Evolutionary conservation across 139 green algal species (phyloP), one percentile per base, ranked within the genome.

Genomic region (Micromonas commoda): DNA sequence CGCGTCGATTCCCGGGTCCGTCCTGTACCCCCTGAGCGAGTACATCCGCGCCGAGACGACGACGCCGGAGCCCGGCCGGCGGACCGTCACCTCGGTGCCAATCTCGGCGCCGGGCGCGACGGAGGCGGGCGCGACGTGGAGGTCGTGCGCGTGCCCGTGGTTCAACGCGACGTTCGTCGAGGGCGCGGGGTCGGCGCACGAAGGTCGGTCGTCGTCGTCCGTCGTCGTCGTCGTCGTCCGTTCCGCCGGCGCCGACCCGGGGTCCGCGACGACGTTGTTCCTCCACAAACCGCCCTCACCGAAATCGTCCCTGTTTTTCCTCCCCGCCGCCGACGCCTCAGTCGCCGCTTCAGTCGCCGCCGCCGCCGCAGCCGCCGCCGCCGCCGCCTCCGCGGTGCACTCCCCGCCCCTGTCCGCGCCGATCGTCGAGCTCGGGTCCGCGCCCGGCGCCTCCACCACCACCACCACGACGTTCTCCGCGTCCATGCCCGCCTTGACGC

Each of bases 401-500:
- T 57, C 45, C 9, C 45, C 45, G 45, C 45, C 45, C 16, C 45
- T 57, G 45, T 57, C 45, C 45, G 45, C 45, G 45, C 45, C 45
- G 9, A 57, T 16, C 45, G 45, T 16, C 9, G 9, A 9, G 45
- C 45, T 9, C 9, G 9, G 9, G 45, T 57, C 45, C 9, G 9
- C 45, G 45, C 16, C 45, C 45, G 45, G 45, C 45, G 9, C 45
- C 45, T 75, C 38, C 1, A 75, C 23, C 0, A 28, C 53, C 2
- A 75, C 68, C 34, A 75, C 33, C 37, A 75, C 68, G 21, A 75
- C 68, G 37, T 61, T 61, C 6, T 75, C 68, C n/a, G 26, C 33
- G 68, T 75, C 68, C 37, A 64, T 61, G 21, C 68, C 68, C 37
- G 68, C 68, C 38, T 75, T 75, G 37, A 75, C 31, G 68, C 68